A percentile compares a stretch with the other conserved stretches of the same genome.
Evolutionary conservation across 345 rosid species (phyloP).

Genomic region (Euphorbia tirucalli): DNA sequence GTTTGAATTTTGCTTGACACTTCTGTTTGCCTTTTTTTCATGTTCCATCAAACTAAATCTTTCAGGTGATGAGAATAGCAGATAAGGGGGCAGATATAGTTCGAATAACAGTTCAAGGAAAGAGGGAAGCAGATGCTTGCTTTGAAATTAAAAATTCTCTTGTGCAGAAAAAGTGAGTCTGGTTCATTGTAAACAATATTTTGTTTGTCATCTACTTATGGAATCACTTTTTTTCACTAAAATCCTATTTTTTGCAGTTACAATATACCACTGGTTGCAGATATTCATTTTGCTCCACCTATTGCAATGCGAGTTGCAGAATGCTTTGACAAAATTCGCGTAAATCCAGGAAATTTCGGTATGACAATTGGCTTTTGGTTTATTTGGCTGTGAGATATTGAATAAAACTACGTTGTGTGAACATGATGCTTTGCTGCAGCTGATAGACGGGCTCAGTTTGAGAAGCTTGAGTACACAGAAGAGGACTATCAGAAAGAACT

Average conservation of each 20-base stretch:
- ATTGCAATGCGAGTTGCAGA: slow-evolving; percentile 89
- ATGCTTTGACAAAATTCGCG: slow-evolving; percentile 97
- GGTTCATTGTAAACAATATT: not conserved
- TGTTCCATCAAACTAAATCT: slow-evolving; percentile 14
- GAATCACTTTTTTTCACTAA: slow-evolving; percentile 19
- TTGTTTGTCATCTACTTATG: slow-evolving; percentile 1
- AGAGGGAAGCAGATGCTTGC: slow-evolving; percentile 96
- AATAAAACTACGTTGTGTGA: slow-evolving; percentile 13
- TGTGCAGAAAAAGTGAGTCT: slow-evolving; percentile 75
- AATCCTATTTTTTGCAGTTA: slow-evolving; percentile 55
- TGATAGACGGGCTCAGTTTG: slow-evolving; percentile 92
- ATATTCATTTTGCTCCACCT: slow-evolving; percentile 94
- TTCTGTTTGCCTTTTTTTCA: not conserved
- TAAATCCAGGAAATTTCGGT: slow-evolving; percentile 99
- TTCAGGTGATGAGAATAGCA: slow-evolving; percentile 89
- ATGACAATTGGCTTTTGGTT: slow-evolving; percentile 15
- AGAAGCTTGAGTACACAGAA: slow-evolving; percentile 82
- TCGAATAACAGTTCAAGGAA: slow-evolving; percentile 97
- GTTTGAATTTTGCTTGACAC: too few species aligned
- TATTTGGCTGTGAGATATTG: slow-evolving; percentile 17
- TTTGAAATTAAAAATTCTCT: slow-evolving; percentile 89
- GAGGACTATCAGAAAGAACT: slow-evolving; percentile 96
- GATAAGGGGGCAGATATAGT: slow-evolving; percentile 92
- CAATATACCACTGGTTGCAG: slow-evolving; percentile 94
- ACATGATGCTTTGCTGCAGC: slow-evolving; percentile 51